Percentiles rank a stretch among this genome's conserved stretches.
These are phyloP conservation scores for Phyllosticta capitalensis DNA, from an alignment of 2,329 filamentous ascomycete species.

Conservation along the genomic window DNA sequence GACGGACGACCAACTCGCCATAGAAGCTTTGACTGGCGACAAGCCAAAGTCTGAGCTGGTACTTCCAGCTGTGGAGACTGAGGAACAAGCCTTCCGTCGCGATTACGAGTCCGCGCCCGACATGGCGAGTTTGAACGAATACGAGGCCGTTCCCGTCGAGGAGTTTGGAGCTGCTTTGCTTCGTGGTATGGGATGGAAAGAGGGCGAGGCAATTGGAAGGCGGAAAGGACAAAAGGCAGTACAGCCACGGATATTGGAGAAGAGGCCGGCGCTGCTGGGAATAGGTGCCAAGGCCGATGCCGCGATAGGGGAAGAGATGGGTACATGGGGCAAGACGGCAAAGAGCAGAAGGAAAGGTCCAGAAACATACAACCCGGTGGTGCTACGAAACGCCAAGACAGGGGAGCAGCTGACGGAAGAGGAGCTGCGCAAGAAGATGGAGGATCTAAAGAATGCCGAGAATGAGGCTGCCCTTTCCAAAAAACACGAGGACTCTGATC, in stretches of 20 bases:
- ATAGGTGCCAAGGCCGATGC: slow-evolving; percentile 76
- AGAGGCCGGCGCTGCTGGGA: slow-evolving; percentile 71
- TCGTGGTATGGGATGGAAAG: slow-evolving; percentile 92
- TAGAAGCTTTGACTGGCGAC: slow-evolving; percentile 37
- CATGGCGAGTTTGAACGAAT: slow-evolving; percentile 68
- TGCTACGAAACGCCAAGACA: slow-evolving; percentile 52
- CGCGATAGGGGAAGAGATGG: slow-evolving; percentile 58
- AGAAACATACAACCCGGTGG: slow-evolving; percentile 51
- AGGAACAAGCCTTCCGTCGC: slow-evolving; percentile 58
- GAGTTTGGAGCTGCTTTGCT: slow-evolving; percentile 88
- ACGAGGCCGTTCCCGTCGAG: slow-evolving; percentile 81
- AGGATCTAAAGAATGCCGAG: slow-evolving; percentile 37
- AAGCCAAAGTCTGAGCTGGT: slow-evolving; percentile 27
- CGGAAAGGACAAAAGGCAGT: slow-evolving; percentile 26
- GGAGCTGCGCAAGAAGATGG: slow-evolving; percentile 45
- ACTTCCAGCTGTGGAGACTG: slow-evolving; percentile 38
- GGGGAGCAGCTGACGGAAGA: slow-evolving; percentile 55
- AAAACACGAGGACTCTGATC: slow-evolving; percentile 20
- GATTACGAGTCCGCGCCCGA: slow-evolving; percentile 67
- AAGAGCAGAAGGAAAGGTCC: slow-evolving; percentile 38
- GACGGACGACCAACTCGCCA: slow-evolving; percentile 49
- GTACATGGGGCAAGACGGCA: slow-evolving; percentile 63
- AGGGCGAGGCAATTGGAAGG: slow-evolving; percentile 49
- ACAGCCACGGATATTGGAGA: slow-evolving; percentile 51
- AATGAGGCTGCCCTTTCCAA: slow-evolving; percentile 24